Evolutionary conservation across 2,329 filamentous ascomycete species (phyloP).

Genomic region (Nemania bipapillata): DNA sequence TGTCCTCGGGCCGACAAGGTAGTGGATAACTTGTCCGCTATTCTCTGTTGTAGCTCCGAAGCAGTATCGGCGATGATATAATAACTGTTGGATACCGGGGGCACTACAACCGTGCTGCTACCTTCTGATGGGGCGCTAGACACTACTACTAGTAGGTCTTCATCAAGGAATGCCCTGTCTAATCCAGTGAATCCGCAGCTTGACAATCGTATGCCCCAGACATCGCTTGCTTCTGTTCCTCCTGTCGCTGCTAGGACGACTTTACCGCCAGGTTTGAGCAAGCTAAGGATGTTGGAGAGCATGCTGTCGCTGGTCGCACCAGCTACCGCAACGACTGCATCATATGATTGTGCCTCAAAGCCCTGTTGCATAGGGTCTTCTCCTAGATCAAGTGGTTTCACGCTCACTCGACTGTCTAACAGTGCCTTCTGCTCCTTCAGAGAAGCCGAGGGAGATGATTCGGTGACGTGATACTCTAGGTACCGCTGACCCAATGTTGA

Average conservation of each 20-base stretch:
- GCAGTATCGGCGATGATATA: slow-evolving; percentile 2
- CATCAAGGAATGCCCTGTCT: slow-evolving; percentile 38
- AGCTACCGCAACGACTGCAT: slow-evolving; percentile 45
- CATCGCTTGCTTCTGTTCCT: neutral
- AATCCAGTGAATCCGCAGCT: slow-evolving; percentile 47
- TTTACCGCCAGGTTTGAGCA: slow-evolving; percentile 14
- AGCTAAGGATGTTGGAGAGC: neutral
- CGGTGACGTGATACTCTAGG: slow-evolving; percentile 42
- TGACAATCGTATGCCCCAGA: slow-evolving; percentile 5
- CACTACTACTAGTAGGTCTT: slow-evolving; percentile 44
- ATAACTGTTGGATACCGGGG: slow-evolving; percentile 13
- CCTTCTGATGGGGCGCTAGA: neutral
- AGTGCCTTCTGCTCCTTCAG: slow-evolving; percentile 40
- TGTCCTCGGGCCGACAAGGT: slow-evolving; percentile 6
- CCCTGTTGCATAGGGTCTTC: slow-evolving; percentile 48
- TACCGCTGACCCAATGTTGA: slow-evolving; percentile 38
- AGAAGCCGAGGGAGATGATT: slow-evolving; percentile 42
- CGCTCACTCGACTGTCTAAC: slow-evolving; percentile 43
- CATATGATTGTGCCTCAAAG: slow-evolving; percentile 45
- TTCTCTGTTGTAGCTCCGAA: slow-evolving; percentile 8
- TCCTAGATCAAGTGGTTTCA: slow-evolving; percentile 46
- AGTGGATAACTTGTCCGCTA: slow-evolving; percentile 17
- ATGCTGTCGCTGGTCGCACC: slow-evolving; percentile 18
- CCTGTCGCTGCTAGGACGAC: neutral
- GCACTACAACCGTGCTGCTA: slow-evolving; percentile 31